Base-by-base conservation (phyloP, 164 flowering plant species). In the Euptelea pleiosperma region DNA sequence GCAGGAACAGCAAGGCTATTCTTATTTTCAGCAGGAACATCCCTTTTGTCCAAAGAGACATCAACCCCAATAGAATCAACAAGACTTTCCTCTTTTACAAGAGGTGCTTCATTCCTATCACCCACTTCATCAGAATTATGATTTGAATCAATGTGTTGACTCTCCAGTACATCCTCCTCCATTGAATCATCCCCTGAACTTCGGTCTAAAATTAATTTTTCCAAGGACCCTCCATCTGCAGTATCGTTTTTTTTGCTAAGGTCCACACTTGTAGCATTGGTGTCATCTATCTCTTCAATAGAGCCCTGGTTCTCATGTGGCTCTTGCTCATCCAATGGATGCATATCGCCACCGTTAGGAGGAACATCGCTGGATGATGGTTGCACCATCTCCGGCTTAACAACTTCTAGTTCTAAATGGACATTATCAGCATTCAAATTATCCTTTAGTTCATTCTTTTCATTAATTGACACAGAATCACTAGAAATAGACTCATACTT, bases 401-500 rank as follows among this genome's bases (percentile, higher is more conserved):
- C 65, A 77, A 73, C 69, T 70, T 89, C 88, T 75, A 73, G 58
- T 73, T 89, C 91, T 82, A 87, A 75, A 79, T 81, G 75, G 74
- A 87, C 79, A 92, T 82, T 73, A 78, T 92, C 91, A 89, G 84
- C 81, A 84, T 80, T 81, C 71, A 87, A 75, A 78, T 85, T 82
- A 84, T 78, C 91, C 83, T 87, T 84, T 74, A 84, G 74, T 78
- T 89, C 98, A 79, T 76, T 87, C 69, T 77, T 87, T 79, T 92
- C 91, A 84, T 70, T 79, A 89, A 85, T 78, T 75, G 88, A 77
- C 73, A 87, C 73, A 89, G 80, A 75, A 76, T 82, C 94, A 85
- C 85, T 75, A 85, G 86, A 82, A 86, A 87, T 78, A 79, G 86
- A 91, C 79, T 86, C 96, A 86, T 82, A 80, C 71, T 70, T 82